phyloP scores from a whole-genome alignment of 1,284 basidiomycete genomes.

The Rhodotorula sp. region DNA sequence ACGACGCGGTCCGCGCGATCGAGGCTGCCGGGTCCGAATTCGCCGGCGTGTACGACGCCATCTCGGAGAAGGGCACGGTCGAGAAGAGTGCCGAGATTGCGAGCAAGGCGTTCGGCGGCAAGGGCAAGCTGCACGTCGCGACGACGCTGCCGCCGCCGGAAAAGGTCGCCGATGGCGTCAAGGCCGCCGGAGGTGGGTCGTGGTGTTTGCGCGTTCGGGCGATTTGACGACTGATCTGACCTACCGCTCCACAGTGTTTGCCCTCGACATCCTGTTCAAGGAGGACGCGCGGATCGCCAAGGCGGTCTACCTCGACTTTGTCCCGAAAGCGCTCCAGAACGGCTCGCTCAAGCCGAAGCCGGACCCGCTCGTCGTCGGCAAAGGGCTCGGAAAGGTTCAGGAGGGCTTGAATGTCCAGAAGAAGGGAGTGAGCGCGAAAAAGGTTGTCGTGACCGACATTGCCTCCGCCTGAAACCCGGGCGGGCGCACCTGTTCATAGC shows the following conservation, averaged over 20 bases:
- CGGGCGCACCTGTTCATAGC: not conserved
- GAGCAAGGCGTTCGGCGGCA: constrained; percentile 9
- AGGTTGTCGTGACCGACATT: constrained; percentile 26
- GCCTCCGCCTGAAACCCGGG: not conserved
- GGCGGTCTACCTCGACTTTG: constrained; percentile 31
- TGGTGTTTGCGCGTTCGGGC: too few relatives aligned
- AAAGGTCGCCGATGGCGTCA: constrained; percentile 23
- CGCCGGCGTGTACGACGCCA: constrained; percentile 33
- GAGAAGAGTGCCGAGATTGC: constrained; percentile 20
- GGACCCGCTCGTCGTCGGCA: constrained; percentile 30
- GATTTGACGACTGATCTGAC: too few relatives aligned
- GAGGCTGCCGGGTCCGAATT: constrained; percentile 10
- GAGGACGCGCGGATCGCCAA: constrained; percentile 1
- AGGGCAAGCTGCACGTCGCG: constrained; percentile 26
- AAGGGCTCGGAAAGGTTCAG: constrained; percentile 30
- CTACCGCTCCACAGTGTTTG: constrained; percentile 4
- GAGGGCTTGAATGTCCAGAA: constrained; percentile 25
- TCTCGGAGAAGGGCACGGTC: constrained; percentile 25
- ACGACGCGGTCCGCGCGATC: constrained; percentile 20
- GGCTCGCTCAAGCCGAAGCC: constrained; percentile 30
- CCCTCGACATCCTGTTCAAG: not conserved
- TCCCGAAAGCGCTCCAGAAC: constrained; percentile 25
- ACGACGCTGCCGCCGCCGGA: constrained; percentile 29
- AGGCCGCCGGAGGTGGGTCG: constrained; percentile 19
- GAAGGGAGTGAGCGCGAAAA: constrained; percentile 38